Conservation (phyloP, 352 stramenopile genomes). For the Phytopythium helicoides region DNA sequence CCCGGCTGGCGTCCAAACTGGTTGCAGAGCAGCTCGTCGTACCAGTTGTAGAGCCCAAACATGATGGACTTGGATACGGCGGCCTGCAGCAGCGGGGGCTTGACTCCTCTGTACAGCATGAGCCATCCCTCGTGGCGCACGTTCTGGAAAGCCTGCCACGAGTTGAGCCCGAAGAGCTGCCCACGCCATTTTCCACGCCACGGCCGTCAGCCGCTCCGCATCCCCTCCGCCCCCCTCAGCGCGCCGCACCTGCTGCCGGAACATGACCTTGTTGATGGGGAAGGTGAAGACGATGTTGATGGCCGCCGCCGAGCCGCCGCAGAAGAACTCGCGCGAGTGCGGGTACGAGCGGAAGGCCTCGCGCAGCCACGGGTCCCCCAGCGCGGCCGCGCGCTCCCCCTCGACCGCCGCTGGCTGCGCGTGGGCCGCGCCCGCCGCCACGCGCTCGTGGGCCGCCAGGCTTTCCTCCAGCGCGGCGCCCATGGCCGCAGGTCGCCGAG, state of each 20-base stretch:
- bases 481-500: background rate
- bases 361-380: background rate
- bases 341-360: conserved; percentile 54
- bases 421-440: background rate
- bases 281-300: conserved; percentile 90
- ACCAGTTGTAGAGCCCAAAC: conserved; percentile 90
- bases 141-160: conserved; percentile 66
- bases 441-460: background rate
- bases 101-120: conserved; percentile 84
- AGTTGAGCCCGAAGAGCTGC: conserved; percentile 81
- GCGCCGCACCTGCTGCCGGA: too few relatives aligned
- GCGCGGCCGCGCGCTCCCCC: too few relatives aligned
- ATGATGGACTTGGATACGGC: conserved; percentile 89
- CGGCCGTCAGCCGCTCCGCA: too few relatives aligned
- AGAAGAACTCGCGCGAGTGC: conserved; percentile 80
- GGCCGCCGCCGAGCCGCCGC: conserved; percentile 71
- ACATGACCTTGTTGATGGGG: conserved; percentile 90
- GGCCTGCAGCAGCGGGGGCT: conserved; percentile 79
- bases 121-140: conserved; percentile 52
- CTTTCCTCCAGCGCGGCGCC: conserved; percentile 6
- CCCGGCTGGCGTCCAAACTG: conserved; percentile 38
- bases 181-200: too few relatives aligned
- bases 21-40: conserved; percentile 53
- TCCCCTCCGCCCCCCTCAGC: too few relatives aligned
- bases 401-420: too few relatives aligned